Evolutionary conservation across 805 yeast genomes (phyloP), one percentile per base, ranked within the genome.

Genomic region (Starmerella vitae): DNA sequence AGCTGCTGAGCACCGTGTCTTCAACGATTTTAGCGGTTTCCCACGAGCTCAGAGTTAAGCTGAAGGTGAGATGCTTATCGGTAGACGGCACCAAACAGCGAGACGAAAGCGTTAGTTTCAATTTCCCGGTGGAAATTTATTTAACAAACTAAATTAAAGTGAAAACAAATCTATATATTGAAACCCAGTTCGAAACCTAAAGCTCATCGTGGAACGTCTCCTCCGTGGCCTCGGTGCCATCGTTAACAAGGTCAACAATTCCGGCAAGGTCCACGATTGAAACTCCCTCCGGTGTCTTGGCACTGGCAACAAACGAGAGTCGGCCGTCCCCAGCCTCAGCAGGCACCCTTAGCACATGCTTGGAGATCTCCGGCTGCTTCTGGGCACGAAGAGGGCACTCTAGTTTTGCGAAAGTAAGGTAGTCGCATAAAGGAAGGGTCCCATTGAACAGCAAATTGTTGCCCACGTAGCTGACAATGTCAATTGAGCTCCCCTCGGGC

Each of bases 221-320:
- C 18, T 25, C 36, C 19, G n/a, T 20, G 4, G 39, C 30, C 3
- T 2, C 26, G 9, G 34, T 22, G 7, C 41, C 43, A 18, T 33
- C 42, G 10, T 41, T 33, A 24, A 22, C 43, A 15, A 45, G 19
- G 29, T 49, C 56, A 3, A 51, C 25, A 5, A 43, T 27, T 4
- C 41, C 55, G 4, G 53, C 59, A 13, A 56, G 14, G 5, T 48
- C 46, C 10, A 47, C 42, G 10, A 56, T 34, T 19, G 47, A 43
- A 5, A 38, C 44, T 3, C 44, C 43, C 2, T 38, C 37, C 0
- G 59, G 56, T 5, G 49, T 44, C 1, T 19, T 29, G 10, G 47
- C 53, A 26, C 45, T 46, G 24, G 56, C 58, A 4, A 54, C 30
- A 38, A 57, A 55, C 20, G 58, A 51, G 31, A 52, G 47, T 10